Conservation (phyloP, 116 monocot genomes). For the Zostera marina region DNA sequence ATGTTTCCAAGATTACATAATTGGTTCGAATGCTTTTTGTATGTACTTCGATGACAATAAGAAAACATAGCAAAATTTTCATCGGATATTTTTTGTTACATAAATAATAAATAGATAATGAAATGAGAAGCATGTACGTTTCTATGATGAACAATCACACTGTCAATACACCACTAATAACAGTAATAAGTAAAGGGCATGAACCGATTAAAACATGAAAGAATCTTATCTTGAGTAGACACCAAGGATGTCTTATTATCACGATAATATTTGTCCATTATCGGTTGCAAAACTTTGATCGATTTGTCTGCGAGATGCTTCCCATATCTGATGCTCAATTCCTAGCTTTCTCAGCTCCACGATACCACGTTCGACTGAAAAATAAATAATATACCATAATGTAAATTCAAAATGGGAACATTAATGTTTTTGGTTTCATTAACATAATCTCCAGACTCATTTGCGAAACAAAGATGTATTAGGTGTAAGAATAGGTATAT, state of each 20-base stretch:
- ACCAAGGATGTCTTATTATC: not conserved
- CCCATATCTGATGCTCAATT: constrained; percentile 52
- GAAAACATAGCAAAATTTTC: not conserved
- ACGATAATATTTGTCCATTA: not conserved
- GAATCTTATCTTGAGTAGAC: not conserved
- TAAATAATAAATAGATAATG: not conserved
- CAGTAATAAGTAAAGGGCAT: too few relatives aligned
- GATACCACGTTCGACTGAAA: constrained; percentile 40
- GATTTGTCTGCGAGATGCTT: constrained; percentile 33
- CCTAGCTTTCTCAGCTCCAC: constrained; percentile 44
- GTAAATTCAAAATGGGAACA: too few relatives aligned
- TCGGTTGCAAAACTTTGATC: constrained; percentile 12
- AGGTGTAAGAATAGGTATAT: too few relatives aligned
- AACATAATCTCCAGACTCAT: too few relatives aligned
- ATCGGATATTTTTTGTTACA: not conserved
- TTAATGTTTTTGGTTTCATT: too few relatives aligned
- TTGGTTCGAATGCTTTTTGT: too few relatives aligned
- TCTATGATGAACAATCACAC: too few relatives aligned
- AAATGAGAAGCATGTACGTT: not conserved
- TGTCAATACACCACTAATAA: too few relatives aligned
- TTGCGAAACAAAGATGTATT: too few relatives aligned
- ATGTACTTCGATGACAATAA: not conserved
- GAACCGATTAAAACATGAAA: too few relatives aligned
- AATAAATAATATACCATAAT: not conserved
- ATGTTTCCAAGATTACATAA: not conserved